Evolutionary conservation across 2,329 filamentous ascomycete species (phyloP).

Genomic region (Aspergillus tanneri): DNA sequence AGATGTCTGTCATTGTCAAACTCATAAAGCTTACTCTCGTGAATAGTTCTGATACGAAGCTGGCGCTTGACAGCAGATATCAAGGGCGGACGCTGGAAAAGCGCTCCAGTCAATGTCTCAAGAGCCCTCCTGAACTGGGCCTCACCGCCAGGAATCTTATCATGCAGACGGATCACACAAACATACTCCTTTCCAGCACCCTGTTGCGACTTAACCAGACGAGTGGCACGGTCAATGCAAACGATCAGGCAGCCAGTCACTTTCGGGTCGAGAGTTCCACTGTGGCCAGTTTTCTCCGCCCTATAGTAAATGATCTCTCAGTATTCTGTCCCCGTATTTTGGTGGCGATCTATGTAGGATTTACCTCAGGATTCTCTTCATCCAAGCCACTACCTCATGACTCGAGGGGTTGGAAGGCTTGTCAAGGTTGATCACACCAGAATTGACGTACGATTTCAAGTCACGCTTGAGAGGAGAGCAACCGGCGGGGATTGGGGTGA

Average conservation of each 20-base stretch:
- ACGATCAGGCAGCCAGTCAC: conserved; percentile 95
- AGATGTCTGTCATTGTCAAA: conserved; percentile 98
- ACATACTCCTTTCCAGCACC: conserved; percentile 99
- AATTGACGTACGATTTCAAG: conserved; percentile 94
- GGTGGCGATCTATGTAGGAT: conserved; percentile 13
- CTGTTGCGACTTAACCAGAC: conserved; percentile 98
- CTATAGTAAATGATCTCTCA: conserved; percentile 44
- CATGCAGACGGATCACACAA: conserved; percentile 89
- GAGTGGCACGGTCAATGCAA: conserved; percentile 93
- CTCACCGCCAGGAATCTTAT: conserved; percentile 90
- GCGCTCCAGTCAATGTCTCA: conserved; percentile 91
- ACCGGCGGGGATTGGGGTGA: conserved; percentile 92
- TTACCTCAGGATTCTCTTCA: conserved; percentile 93
- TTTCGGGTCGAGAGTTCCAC: conserved; percentile 95
- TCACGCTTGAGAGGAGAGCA: conserved; percentile 90
- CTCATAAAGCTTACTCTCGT: conserved; percentile 94
- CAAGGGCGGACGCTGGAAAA: conserved; percentile 94
- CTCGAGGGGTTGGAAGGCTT: conserved; percentile 97
- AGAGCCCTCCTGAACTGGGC: conserved; percentile 89
- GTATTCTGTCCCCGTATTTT: conserved; percentile 6
- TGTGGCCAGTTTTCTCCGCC: conserved; percentile 96
- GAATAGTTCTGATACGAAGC: conserved; percentile 94
- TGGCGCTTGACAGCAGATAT: conserved; percentile 99
- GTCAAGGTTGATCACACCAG: conserved; percentile 96
- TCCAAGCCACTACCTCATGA: conserved; percentile 98